A percentile compares a stretch with the other conserved stretches of the same genome.
phyloP scores from a whole-genome alignment of 1,139 yeast genomes.

The Candida glucosophila region DNA sequence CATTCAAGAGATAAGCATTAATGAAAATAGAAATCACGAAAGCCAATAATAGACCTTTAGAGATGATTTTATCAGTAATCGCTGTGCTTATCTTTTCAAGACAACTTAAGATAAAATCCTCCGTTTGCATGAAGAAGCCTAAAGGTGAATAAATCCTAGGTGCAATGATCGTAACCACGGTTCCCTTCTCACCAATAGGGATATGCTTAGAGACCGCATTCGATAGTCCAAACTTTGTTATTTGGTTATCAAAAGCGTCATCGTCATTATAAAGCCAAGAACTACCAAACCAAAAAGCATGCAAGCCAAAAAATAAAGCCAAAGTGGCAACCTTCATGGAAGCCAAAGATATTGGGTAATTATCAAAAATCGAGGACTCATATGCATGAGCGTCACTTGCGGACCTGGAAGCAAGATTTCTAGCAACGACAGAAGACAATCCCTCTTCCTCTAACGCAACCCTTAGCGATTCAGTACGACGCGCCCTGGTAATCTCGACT shows the following conservation, averaged over 20 bases:
- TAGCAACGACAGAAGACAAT: conserved; percentile 60
- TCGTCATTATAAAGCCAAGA: conserved; percentile 53
- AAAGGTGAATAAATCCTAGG: conserved; percentile 63
- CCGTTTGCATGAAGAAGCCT: conserved; percentile 54
- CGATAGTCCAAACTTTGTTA: conserved; percentile 27
- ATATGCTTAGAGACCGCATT: conserved; percentile 34
- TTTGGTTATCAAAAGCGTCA: conserved; percentile 15
- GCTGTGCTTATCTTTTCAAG: conserved; percentile 57
- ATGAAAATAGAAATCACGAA: conserved; percentile 71
- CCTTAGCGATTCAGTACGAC: conserved; percentile 73
- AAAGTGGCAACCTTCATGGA: conserved; percentile 61
- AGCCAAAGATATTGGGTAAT: conserved; percentile 34
- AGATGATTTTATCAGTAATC: conserved; percentile 75
- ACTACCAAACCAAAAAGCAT: conserved; percentile 67
- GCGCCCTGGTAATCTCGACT: conserved; percentile 83
- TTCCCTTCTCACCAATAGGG: conserved; percentile 36
- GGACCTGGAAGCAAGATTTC: conserved; percentile 49
- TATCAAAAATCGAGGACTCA: conserved; percentile 18
- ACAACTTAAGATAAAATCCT: conserved; percentile 49
- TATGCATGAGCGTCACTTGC: conserved; percentile 41
- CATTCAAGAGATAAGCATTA: conserved; percentile 77
- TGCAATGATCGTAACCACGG: conserved; percentile 61
- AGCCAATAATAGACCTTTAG: conserved; percentile 67
- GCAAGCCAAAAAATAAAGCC: conserved; percentile 61
- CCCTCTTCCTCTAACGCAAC: conserved; percentile 93